phyloP scores from a whole-genome alignment of 768 basidiomycete genomes.

The Amanita thiersii region DNA sequence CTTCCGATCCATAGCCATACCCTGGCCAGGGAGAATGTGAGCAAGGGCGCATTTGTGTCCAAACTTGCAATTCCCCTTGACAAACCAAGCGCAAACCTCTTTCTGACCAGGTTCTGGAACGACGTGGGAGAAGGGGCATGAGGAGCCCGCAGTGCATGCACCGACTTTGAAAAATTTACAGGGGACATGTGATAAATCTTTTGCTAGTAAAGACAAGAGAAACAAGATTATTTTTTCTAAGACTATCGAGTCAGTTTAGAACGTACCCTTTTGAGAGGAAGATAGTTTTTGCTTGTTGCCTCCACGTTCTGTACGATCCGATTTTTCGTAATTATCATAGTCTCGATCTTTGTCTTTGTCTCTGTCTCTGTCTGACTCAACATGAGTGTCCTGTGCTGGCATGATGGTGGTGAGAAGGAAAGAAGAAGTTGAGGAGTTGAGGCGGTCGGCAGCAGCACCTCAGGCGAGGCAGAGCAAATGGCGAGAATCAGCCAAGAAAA shows the following conservation, averaged over 20 bases:
- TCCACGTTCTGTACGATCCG: constrained; percentile 16
- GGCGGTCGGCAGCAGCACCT: neutral
- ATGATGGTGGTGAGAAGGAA: constrained; percentile 1
- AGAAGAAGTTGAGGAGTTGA: neutral
- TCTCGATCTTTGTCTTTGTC: constrained; percentile 18
- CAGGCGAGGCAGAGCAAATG: constrained; percentile 7
- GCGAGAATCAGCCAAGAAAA: constrained; percentile 7
- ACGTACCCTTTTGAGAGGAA: constrained; percentile 20
- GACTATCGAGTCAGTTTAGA: neutral
- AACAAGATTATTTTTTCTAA: too few relatives aligned
- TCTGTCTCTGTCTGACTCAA: constrained; percentile 21
- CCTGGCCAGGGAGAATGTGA: constrained; percentile 90
- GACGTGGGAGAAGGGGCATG: constrained; percentile 92
- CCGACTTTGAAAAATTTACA: constrained; percentile 97
- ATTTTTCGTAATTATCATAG: constrained; percentile 15
- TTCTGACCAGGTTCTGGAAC: constrained; percentile 70
- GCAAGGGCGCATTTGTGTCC: constrained; percentile 85
- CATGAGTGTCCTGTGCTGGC: constrained; percentile 2
- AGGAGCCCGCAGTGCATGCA: constrained; percentile 86
- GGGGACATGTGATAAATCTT: constrained; percentile 92
- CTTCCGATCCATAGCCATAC: constrained; percentile 93
- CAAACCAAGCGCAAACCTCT: constrained; percentile 82
- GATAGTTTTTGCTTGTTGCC: constrained; percentile 21
- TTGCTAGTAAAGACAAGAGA: constrained; percentile 33
- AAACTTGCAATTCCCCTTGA: constrained; percentile 82